Conservation (phyloP, 352 stramenopile species). For the Globisporangium abappressorium region DNA sequence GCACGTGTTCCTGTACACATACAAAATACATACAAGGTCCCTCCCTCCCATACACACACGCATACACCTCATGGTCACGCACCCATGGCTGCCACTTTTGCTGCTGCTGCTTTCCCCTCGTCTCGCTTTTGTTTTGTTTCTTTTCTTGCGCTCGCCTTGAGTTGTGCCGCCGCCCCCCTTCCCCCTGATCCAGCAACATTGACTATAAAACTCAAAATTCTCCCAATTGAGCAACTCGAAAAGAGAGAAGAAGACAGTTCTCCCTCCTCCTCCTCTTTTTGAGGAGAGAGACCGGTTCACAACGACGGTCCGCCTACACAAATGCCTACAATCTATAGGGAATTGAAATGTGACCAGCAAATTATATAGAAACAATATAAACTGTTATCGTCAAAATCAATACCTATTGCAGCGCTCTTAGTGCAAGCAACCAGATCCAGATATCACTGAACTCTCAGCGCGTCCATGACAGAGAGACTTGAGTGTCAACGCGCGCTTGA, state of each 20-base stretch:
- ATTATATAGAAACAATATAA: not conserved
- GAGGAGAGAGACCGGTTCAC: not conserved
- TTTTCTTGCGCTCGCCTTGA: not conserved
- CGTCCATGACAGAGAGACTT: too few relatives aligned
- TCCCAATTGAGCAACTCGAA: not conserved
- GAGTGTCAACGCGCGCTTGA: too few relatives aligned
- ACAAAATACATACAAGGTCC: not conserved
- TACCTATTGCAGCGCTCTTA: not conserved
- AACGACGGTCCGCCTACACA: not conserved
- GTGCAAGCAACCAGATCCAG: too few relatives aligned
- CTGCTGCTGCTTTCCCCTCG: not conserved
- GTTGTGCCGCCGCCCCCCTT: not conserved
- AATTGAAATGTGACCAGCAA: not conserved
- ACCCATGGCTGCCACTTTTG: not conserved
- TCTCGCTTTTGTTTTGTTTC: slow-evolving; percentile 1
- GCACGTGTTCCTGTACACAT: not conserved
- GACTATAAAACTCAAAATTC: not conserved
- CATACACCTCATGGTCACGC: not conserved
- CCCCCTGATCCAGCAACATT: not conserved
- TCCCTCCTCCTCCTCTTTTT: not conserved
- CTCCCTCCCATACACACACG: not conserved
- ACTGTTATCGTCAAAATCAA: not conserved
- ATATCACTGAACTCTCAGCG: too few relatives aligned
- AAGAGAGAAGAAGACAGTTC: slow-evolving; percentile 1
- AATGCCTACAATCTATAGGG: not conserved